Base-by-base conservation (phyloP, 2,329 filamentous ascomycete species). In the Moelleriella libera region DNA sequence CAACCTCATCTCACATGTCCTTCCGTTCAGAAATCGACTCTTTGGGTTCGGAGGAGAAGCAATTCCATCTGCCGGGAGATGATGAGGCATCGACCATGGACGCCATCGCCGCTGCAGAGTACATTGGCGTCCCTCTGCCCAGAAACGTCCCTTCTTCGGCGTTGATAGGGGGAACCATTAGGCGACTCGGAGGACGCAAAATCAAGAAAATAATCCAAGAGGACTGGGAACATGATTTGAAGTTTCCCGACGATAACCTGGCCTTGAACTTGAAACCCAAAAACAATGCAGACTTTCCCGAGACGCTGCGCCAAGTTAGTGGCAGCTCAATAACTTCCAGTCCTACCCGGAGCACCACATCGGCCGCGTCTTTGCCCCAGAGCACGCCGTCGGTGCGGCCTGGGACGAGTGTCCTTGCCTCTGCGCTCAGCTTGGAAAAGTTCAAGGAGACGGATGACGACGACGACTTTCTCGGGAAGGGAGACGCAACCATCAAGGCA, bases 81-180 rank as follows among this genome's bases (percentile, higher is more conserved):
- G 89, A 96, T 61, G 86, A 94, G 57, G 76, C 79, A 52, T 87
- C 87, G 1, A 94, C 85, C 8, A 69, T 82, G 55, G 85, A 94
- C 60, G 89, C 92, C 50, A 90, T 98, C 57, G 79, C 85, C 29
- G 85, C 88, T 6, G 90, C 89, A 34, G 85, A 88, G 58, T 82
- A 81, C 61, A 89, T 88, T 30, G 92, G 92, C 55, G 95, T 98
- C 53, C 90, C 92, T 6, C 79, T 97, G 48, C 92, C 92, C 30
- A 72, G 78, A 46, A 89, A 89, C 60, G 80, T 97, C 32, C 88
- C 90, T 1, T 80, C 85, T 31, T 95, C 90, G 21, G 92, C 92
- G 31, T 71, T 98, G 41, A 78, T 92, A 62, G 90, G 90, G 47
- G 92, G 92, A 46, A 90, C 88, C 8, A 97, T 97, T 60, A 94